These are phyloP conservation scores for Polygonum maritimum DNA, from an alignment of 148 eudicot genomes.

Conservation along the genomic window DNA sequence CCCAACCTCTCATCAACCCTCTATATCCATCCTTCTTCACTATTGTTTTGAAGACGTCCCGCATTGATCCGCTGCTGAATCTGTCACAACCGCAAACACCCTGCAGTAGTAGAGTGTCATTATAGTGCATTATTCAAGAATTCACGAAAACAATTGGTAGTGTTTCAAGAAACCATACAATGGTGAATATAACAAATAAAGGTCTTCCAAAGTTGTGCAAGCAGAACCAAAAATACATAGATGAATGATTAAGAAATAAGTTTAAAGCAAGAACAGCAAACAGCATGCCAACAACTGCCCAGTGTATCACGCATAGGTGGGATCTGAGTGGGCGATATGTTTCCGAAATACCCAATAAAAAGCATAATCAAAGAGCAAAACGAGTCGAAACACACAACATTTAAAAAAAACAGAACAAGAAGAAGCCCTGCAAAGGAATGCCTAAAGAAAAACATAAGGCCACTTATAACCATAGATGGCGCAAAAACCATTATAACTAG, in stretches of 20 bases:
- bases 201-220: not conserved
- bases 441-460: too few relatives aligned
- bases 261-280: not conserved
- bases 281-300: too few relatives aligned
- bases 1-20: conserved; percentile 47
- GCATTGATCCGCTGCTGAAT: conserved; percentile 34
- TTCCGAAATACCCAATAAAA: too few relatives aligned
- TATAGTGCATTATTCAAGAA: not conserved
- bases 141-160: not conserved
- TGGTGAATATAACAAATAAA: not conserved
- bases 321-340: too few relatives aligned
- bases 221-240: not conserved
- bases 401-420: too few relatives aligned
- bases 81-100: conserved; percentile 54
- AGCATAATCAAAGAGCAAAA: too few relatives aligned
- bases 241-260: not conserved
- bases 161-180: not conserved
- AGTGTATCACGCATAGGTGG: too few relatives aligned
- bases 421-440: too few relatives aligned
- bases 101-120: conserved; percentile 7
- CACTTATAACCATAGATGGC: too few relatives aligned
- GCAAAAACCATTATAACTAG: too few relatives aligned
- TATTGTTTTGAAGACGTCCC: conserved; percentile 24
- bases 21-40: conserved; percentile 34
- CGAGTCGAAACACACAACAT: too few relatives aligned